A percentile compares a stretch with the other conserved stretches of the same genome.
phyloP scores from a whole-genome alignment of 768 basidiomycete genomes.

The Clavulina sp. region DNA sequence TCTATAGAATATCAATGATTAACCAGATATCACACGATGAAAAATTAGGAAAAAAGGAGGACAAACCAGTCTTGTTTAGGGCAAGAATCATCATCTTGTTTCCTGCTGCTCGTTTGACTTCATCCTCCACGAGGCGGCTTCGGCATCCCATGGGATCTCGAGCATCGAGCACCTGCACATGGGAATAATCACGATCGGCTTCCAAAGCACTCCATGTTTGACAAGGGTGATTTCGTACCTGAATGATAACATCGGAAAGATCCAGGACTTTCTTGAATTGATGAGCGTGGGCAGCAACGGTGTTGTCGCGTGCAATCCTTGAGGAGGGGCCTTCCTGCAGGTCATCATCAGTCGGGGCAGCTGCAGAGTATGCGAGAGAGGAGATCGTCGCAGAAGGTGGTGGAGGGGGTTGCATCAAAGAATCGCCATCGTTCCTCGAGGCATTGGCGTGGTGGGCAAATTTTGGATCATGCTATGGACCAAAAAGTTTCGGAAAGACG shows the following conservation, averaged over 20 bases:
- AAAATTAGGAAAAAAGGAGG: not conserved
- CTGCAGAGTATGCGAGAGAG: slow-evolving; percentile 37
- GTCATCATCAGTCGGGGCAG: slow-evolving; percentile 11
- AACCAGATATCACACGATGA: not conserved
- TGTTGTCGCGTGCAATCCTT: slow-evolving; percentile 19
- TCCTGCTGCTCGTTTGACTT: slow-evolving; percentile 63
- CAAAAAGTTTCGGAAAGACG: not conserved
- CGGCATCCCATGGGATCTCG: slow-evolving; percentile 89
- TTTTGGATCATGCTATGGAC: not conserved
- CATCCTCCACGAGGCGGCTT: slow-evolving; percentile 85
- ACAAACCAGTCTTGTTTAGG: slow-evolving; percentile 88
- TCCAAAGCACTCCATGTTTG: not conserved
- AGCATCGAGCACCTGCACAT: slow-evolving; percentile 68
- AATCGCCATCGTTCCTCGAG: not conserved
- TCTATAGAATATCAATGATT: not conserved
- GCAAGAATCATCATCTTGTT: slow-evolving; percentile 89
- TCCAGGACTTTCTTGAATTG: slow-evolving; percentile 59
- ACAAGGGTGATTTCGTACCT: slow-evolving; percentile 16
- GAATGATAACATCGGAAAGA: slow-evolving; percentile 76
- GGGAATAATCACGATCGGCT: not conserved
- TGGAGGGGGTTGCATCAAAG: not conserved
- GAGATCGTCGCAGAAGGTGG: slow-evolving; percentile 35
- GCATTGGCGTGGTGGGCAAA: not conserved
- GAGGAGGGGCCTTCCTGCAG: slow-evolving; percentile 3
- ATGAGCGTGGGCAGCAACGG: slow-evolving; percentile 18